Percentiles rank a stretch among this genome's conserved stretches.
Conservation (phyloP, 2,329 filamentous ascomycete species). For the Claviceps capensis region DNA sequence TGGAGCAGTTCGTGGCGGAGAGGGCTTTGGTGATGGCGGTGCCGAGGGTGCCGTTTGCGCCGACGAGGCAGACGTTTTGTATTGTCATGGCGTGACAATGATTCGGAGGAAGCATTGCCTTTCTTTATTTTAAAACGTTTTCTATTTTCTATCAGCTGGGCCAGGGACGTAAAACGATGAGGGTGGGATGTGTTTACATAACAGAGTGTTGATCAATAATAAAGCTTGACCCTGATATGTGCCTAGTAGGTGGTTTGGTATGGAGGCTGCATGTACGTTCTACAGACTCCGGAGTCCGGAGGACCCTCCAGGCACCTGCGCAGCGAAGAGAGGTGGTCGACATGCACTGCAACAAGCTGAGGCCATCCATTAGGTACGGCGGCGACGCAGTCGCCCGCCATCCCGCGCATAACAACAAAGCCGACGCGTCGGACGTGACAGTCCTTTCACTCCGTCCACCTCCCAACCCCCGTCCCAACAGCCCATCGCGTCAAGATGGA, state of each 20-base stretch:
- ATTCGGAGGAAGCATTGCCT: background rate
- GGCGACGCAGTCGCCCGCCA: no score
- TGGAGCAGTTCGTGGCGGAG: conserved; percentile 26
- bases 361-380: no score
- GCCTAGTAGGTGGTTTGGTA: conserved; percentile 35
- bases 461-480: no score
- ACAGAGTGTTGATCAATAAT: background rate
- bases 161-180: background rate
- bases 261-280: conserved; percentile 6
- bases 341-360: no score
- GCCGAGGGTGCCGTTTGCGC: conserved; percentile 26
- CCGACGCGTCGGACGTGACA: no score
- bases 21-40: conserved; percentile 23
- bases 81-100: conserved; percentile 6
- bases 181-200: background rate
- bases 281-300: conserved; percentile 20
- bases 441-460: no score
- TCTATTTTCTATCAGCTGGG: background rate
- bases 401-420: no score
- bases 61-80: conserved; percentile 21
- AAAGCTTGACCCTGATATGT: background rate
- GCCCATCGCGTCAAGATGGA: no score
- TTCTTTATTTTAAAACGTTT: background rate
- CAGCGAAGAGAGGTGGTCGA: no score
- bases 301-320: no score